Conservation (phyloP, 768 basidiomycete genomes). For the Chlorophyllum brunneum region DNA sequence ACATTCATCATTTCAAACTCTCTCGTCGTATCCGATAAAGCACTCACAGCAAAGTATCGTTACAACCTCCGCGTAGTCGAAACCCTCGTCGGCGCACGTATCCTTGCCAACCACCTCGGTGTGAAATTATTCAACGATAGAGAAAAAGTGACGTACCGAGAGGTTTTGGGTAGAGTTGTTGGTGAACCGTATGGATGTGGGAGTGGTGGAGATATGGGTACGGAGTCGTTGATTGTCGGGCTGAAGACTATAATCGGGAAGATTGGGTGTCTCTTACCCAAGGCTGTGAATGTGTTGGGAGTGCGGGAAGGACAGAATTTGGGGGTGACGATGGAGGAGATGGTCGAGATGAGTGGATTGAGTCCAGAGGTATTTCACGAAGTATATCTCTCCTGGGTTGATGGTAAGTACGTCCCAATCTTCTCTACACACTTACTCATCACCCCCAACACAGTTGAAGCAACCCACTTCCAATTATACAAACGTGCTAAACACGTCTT, state of each 20-base stretch:
- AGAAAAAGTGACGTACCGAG: conserved; percentile 50
- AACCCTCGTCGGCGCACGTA: conserved; percentile 73
- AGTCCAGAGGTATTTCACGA: conserved; percentile 50
- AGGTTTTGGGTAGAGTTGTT: conserved; percentile 58
- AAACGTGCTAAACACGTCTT: conserved; percentile 80
- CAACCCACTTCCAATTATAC: conserved; percentile 78
- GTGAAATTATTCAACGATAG: conserved; percentile 33
- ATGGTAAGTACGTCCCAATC: conserved; percentile 44
- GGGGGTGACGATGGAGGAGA: conserved; percentile 71
- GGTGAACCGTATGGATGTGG: conserved; percentile 45
- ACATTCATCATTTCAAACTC: conserved; percentile 83
- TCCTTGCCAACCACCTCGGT: conserved; percentile 61
- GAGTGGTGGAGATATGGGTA: conserved; percentile 42
- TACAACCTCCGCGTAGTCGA: conserved; percentile 96
- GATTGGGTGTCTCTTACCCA: conserved; percentile 51
- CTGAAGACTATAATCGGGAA: conserved; percentile 44
- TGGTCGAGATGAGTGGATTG: conserved; percentile 65
- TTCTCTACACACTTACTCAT: conserved; percentile 8
- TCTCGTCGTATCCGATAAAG: conserved; percentile 78
- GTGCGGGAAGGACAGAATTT: conserved; percentile 35
- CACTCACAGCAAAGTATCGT: conserved; percentile 64
- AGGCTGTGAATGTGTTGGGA: conserved; percentile 14
- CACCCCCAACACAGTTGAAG: conserved; percentile 52
- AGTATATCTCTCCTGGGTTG: conserved; percentile 75
- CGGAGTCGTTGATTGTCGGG: conserved; percentile 40